phyloP scores from a whole-genome alignment of 2,329 filamentous ascomycete species.

The Arachnomyces sp. region DNA sequence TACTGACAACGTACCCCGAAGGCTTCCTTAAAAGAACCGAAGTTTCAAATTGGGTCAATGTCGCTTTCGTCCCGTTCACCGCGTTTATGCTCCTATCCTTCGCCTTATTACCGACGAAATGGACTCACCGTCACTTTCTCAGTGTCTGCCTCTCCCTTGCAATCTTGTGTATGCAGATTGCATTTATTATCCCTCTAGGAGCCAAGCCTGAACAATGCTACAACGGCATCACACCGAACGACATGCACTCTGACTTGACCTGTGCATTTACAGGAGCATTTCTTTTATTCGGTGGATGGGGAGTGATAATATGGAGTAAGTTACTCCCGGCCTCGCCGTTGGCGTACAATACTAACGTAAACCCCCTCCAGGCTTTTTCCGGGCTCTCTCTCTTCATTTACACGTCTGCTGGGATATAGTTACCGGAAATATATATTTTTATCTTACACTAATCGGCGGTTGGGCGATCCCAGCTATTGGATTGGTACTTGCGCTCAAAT shows the following conservation, averaged over 20 bases:
- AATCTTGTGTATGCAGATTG: constrained; percentile 74
- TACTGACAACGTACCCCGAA: constrained; percentile 25
- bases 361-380: constrained; percentile 58
- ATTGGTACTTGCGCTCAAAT: constrained; percentile 65
- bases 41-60: constrained; percentile 75
- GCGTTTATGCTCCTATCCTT: constrained; percentile 74
- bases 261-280: constrained; percentile 87
- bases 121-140: constrained; percentile 86
- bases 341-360: not conserved
- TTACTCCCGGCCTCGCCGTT: constrained; percentile 4
- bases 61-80: constrained; percentile 64
- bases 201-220: constrained; percentile 73
- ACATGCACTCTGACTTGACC: constrained; percentile 72
- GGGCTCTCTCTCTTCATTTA: constrained; percentile 84
- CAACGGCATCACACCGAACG: constrained; percentile 84
- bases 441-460: constrained; percentile 67
- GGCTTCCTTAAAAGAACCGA: constrained; percentile 52
- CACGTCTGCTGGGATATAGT: constrained; percentile 97
- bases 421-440: constrained; percentile 84
- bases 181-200: constrained; percentile 81
- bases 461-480: constrained; percentile 78
- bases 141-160: constrained; percentile 77
- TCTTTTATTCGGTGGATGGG: constrained; percentile 77
- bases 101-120: constrained; percentile 71
- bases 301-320: constrained; percentile 71